A percentile compares a stretch with the other conserved stretches of the same genome.
Evolutionary conservation across 1,284 basidiomycete species (phyloP).

Genomic region (Fistulinella cinereoalba): DNA sequence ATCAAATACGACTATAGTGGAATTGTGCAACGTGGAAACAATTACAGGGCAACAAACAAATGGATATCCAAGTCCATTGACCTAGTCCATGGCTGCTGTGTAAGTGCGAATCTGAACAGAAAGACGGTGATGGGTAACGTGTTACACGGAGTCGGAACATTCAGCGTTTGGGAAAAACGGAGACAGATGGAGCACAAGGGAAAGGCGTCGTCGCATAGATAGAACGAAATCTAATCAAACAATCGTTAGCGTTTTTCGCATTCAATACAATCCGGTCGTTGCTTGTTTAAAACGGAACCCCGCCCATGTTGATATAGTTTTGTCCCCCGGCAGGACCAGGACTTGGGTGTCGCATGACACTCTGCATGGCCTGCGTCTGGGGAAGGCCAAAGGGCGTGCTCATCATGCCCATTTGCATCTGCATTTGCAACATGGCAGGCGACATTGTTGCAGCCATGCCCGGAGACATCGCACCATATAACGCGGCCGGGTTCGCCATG

Average conservation of each 20-base stretch:
- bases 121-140: constrained; percentile 29
- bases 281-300: constrained; percentile 36
- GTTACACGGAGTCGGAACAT: constrained; percentile 23
- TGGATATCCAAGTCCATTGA: constrained; percentile 68
- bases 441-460: constrained; percentile 30
- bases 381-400: constrained; percentile 48
- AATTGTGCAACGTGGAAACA: constrained; percentile 22
- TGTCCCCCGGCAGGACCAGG: constrained; percentile 55
- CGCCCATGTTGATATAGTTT: constrained; percentile 54
- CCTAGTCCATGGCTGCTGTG: constrained; percentile 52
- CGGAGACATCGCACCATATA: constrained; percentile 35
- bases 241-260: constrained; percentile 11
- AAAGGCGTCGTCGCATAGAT: constrained; percentile 10
- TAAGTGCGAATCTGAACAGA: constrained; percentile 21
- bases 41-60: constrained; percentile 55
- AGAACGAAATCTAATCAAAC: constrained; percentile 30
- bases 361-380: constrained; percentile 71
- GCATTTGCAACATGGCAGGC: constrained; percentile 53
- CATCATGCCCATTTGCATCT: constrained; percentile 65
- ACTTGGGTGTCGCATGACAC: constrained; percentile 75
- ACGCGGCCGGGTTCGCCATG: constrained; percentile 51
- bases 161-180: constrained; percentile 7
- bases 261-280: background rate
- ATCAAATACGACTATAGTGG: constrained; percentile 12
- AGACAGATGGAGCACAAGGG: constrained; percentile 13